phyloP scores from a whole-genome alignment of 495 filamentous ascomycete genomes.

The Lophiotrema nucula region DNA sequence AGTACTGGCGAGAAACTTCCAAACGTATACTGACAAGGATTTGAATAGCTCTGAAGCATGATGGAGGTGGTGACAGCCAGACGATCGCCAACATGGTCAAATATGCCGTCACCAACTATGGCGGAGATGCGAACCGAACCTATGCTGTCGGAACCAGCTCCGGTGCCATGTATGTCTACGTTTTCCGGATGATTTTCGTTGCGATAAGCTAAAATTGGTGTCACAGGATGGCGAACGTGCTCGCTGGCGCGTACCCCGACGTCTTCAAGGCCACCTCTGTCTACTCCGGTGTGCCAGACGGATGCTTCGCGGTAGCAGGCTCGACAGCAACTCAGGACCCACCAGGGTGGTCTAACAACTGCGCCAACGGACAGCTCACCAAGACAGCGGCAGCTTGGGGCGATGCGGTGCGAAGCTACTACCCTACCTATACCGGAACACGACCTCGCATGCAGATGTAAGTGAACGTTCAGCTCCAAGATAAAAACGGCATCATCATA shows the following conservation, averaged over 20 bases:
- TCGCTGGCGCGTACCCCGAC: constrained; percentile 58
- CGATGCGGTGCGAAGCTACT: constrained; percentile 50
- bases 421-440: constrained; percentile 54
- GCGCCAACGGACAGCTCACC: constrained; percentile 51
- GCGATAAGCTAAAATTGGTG: no score
- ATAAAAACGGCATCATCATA: not conserved
- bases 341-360: constrained; percentile 53
- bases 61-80: constrained; percentile 51
- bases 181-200: no score
- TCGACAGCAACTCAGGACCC: constrained; percentile 41
- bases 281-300: constrained; percentile 61
- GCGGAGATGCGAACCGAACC: constrained; percentile 46
- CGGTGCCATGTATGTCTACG: constrained; percentile 59
- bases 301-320: constrained; percentile 49
- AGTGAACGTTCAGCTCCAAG: not conserved
- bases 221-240: constrained; percentile 49
- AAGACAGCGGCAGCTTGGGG: constrained; percentile 52
- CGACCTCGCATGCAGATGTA: constrained; percentile 55
- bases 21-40: not conserved
- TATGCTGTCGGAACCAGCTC: constrained; percentile 54
- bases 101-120: constrained; percentile 50
- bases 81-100: constrained; percentile 59
- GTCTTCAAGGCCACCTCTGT: constrained; percentile 56
- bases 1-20: no score
- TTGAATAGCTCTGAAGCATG: constrained; percentile 47